Evolutionary conservation across 2,329 filamentous ascomycete genomes (phyloP).

Genomic region (Alternaria sp.): DNA sequence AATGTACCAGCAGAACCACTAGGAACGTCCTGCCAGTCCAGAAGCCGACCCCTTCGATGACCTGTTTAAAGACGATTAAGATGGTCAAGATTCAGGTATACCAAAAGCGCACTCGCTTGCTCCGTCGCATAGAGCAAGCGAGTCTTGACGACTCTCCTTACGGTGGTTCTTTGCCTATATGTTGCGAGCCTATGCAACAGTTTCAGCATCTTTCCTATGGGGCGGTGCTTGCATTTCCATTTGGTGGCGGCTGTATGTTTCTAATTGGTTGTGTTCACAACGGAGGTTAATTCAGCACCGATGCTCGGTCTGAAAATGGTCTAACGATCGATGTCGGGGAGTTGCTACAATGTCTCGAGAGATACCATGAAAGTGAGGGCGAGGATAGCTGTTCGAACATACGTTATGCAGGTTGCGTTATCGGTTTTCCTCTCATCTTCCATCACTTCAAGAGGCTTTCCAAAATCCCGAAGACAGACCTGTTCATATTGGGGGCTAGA

Average conservation of each 20-base stretch:
- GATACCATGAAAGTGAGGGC: conserved; percentile 2
- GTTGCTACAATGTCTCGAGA: conserved; percentile 6
- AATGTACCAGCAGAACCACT: conserved; percentile 55
- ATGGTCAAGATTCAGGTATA: conserved; percentile 2
- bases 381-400: conserved; percentile 8
- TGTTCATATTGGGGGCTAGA: conserved; percentile 26
- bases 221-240: conserved; percentile 48
- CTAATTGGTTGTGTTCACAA: conserved; percentile 40
- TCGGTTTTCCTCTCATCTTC: conserved; percentile 4
- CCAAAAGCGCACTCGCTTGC: conserved; percentile 19
- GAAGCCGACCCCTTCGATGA: not conserved
- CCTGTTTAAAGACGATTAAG: not conserved
- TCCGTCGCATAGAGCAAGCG: conserved; percentile 10
- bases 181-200: conserved; percentile 30
- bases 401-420: conserved; percentile 6
- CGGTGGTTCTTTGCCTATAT: conserved; percentile 32
- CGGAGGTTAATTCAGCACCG: conserved; percentile 19
- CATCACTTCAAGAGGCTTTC: conserved; percentile 9
- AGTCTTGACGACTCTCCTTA: conserved; percentile 33
- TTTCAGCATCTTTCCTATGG: conserved; percentile 37
- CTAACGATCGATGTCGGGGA: conserved; percentile 1
- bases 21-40: conserved; percentile 10
- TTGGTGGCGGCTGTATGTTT: conserved; percentile 48
- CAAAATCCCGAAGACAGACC: conserved; percentile 18
- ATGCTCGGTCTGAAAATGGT: conserved; percentile 7